phyloP scores from a whole-genome alignment of 768 basidiomycete genomes.

The Suillus alpinus region DNA sequence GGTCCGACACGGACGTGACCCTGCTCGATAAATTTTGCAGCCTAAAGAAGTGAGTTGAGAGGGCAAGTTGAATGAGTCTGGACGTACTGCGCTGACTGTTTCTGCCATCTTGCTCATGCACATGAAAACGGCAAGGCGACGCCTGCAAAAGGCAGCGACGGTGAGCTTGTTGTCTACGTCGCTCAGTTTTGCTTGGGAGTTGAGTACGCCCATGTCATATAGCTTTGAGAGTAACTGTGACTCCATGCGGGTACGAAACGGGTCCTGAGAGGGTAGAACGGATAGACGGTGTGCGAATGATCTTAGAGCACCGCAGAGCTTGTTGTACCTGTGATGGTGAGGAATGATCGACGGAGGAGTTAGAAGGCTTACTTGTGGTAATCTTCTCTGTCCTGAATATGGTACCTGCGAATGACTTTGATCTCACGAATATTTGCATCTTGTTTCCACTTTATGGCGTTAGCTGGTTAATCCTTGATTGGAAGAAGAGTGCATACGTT shows the following conservation, averaged over 20 bases:
- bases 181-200: constrained; percentile 81
- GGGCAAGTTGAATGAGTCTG: neutral
- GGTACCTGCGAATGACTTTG: constrained; percentile 92
- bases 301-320: constrained; percentile 84
- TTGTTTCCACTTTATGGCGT: constrained; percentile 79
- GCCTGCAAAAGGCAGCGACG: constrained; percentile 89
- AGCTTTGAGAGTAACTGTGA: constrained; percentile 86
- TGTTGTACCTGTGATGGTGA: constrained; percentile 72
- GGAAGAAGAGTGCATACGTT: constrained; percentile 51
- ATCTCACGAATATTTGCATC: constrained; percentile 89
- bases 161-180: constrained; percentile 95
- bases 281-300: constrained; percentile 85
- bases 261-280: constrained; percentile 84
- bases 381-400: constrained; percentile 92
- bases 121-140: constrained; percentile 90
- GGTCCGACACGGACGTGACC: constrained; percentile 97
- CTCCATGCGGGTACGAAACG: constrained; percentile 83
- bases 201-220: constrained; percentile 95
- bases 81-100: constrained; percentile 86
- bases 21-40: constrained; percentile 96
- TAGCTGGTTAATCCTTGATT: neutral
- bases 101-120: constrained; percentile 93
- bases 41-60: constrained; percentile 46
- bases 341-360: constrained; percentile 8
- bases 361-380: constrained; percentile 69